These are phyloP conservation scores for Yamadazyma diospyri DNA, from an alignment of 1,139 yeast genomes.

Conservation along the genomic window DNA sequence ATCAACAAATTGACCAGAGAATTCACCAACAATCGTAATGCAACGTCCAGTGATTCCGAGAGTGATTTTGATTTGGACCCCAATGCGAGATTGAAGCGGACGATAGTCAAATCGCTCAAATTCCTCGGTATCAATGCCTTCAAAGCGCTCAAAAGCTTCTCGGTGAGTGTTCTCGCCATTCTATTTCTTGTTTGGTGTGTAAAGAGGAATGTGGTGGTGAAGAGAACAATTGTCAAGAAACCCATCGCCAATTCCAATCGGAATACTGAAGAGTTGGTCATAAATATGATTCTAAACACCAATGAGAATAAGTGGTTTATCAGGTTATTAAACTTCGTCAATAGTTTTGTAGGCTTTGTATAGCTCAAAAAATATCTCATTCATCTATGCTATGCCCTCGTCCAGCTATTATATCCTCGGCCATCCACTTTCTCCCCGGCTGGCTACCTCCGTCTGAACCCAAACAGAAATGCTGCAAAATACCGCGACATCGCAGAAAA, in stretches of 20 bases:
- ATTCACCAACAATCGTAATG: constrained; percentile 18
- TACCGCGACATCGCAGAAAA: too few relatives aligned
- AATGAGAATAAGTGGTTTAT: constrained; percentile 48
- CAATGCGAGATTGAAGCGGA: constrained; percentile 22
- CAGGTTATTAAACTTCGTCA: constrained; percentile 34
- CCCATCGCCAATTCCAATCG: constrained; percentile 22
- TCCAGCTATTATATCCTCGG: too few relatives aligned
- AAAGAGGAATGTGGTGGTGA: constrained; percentile 39
- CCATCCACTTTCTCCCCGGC: too few relatives aligned
- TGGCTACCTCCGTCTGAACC: too few relatives aligned
- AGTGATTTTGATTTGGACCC: constrained; percentile 20
- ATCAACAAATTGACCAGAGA: constrained; percentile 40
- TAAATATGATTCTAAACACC: constrained; percentile 43
- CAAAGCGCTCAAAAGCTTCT: constrained; percentile 33
- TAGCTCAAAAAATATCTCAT: too few relatives aligned
- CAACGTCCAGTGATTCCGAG: constrained; percentile 15
- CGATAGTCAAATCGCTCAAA: constrained; percentile 22
- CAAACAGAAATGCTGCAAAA: too few relatives aligned
- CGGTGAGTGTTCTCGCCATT: constrained; percentile 36
- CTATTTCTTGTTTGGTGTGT: constrained; percentile 44
- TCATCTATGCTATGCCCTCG: too few relatives aligned
- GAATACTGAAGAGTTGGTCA: constrained; percentile 38
- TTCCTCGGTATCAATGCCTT: constrained; percentile 28
- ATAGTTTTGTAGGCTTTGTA: constrained; percentile 47
- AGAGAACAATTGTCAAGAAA: constrained; percentile 37